Evolutionary conservation across 2,329 filamentous ascomycete species (phyloP), one percentile per base, ranked within the genome.

Genomic region (Aspergillus bombycis): DNA sequence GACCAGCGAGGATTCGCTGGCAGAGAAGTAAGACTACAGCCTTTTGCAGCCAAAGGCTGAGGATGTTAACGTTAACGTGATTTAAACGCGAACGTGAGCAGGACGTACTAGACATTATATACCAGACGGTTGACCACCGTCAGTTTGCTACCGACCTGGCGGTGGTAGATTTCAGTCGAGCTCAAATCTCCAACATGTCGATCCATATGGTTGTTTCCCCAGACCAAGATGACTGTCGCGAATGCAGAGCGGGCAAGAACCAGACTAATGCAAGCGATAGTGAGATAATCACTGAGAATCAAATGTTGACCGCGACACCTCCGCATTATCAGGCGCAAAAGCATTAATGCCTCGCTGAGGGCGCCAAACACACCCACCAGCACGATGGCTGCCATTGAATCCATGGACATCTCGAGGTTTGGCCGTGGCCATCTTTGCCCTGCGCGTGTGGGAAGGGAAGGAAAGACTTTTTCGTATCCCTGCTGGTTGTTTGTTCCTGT

Each of bases 1-100:
- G 65, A n/a, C 63, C 58, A 4, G 52, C 36, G 1, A 67, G 58
- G 6, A 67, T 48, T 14, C 65, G 62, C 2, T 62, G 52, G 23
- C 63, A 63, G 12, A 67, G 61, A 7, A 65, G 56, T 14, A 67
- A 46, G 21, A 65, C 63, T 10, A 65, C 34, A 2, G 45, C 34
- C 38, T 67, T 67, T 36, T 67, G 65, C 5, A 58, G 48, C 65
- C 65, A 67, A 23, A 65, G 45, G 52, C 65, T 67, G n/a, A 14
- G 3, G 8, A 9, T 34, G 48, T 57, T 11, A 34, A 21, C 1
- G 3, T 28, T 28, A 28, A 5, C 19, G 12, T 16, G 34, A 50
- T 32, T n/a, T 4, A 11, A n/a, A 0, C 9, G 19, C 1, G 4
- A 32, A 41, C 28, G 28, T 16, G 11, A 12, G 12, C 4, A 5